These are phyloP conservation scores for Apiospora kogelbergensis DNA, from an alignment of 2,329 filamentous ascomycete genomes.

Conservation along the genomic window DNA sequence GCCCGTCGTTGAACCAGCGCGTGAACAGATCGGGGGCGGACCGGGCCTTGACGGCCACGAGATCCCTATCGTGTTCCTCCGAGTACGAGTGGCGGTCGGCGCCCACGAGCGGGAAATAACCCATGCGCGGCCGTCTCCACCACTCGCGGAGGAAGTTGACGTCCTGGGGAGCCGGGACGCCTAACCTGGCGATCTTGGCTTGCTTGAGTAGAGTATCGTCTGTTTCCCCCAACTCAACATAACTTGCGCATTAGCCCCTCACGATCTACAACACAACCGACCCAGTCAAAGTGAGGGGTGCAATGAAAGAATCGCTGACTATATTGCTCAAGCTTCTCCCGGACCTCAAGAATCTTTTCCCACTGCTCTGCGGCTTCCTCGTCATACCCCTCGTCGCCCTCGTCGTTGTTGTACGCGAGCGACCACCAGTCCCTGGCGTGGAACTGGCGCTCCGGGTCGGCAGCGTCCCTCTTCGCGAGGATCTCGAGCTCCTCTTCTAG, in stretches of 20 bases:
- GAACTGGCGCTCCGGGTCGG: not conserved
- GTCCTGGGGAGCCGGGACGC: conserved; percentile 9
- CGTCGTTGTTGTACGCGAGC: conserved; percentile 12
- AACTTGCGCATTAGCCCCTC: not conserved
- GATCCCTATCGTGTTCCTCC: conserved; percentile 6
- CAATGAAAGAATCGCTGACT: conserved; percentile 13
- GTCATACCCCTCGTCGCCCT: not conserved
- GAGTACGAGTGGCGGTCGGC: conserved; percentile 12
- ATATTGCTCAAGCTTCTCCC: conserved; percentile 15
- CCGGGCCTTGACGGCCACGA: conserved; percentile 14
- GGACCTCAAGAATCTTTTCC: conserved; percentile 15
- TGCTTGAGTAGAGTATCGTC: conserved; percentile 12
- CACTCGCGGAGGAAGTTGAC: conserved; percentile 13
- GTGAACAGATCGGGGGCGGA: conserved; percentile 11
- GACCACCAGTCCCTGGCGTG: conserved; percentile 16
- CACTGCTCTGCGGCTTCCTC: conserved; percentile 14
- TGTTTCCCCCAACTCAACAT: not conserved
- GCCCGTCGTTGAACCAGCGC: conserved; percentile 10
- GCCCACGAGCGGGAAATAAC: conserved; percentile 13
- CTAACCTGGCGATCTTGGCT: conserved; percentile 11
- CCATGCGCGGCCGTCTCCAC: conserved; percentile 14
- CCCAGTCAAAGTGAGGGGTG: too few relatives aligned
- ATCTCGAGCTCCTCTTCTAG: conserved; percentile 12
- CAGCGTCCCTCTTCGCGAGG: conserved; percentile 5
- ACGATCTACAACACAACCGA: too few relatives aligned